Conservation (phyloP, 768 basidiomycete genomes). For the Leccinum subtestaceum region DNA sequence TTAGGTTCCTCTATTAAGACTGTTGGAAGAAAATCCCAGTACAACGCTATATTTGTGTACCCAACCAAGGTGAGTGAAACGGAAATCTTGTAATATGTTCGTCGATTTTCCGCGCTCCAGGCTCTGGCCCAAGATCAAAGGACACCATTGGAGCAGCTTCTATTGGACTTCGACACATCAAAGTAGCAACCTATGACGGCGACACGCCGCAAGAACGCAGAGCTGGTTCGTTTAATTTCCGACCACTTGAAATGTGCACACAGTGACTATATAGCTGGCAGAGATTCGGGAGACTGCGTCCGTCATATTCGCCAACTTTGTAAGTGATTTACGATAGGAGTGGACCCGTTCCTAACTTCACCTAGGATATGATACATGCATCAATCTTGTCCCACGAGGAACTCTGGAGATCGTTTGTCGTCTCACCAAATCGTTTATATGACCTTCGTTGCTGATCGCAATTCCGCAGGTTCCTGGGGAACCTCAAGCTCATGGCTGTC, state of each 20-base stretch:
- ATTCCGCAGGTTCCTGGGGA: conserved; percentile 62
- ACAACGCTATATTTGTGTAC: conserved; percentile 83
- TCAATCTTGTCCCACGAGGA: conserved; percentile 85
- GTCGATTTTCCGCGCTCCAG: conserved; percentile 33
- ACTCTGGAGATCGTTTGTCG: conserved; percentile 64
- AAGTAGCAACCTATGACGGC: conserved; percentile 81
- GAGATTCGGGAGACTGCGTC: conserved; percentile 72
- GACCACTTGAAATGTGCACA: neutral
- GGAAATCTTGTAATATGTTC: neutral
- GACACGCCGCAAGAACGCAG: conserved; percentile 76
- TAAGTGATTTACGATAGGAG: conserved; percentile 30
- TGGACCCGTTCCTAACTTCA: neutral
- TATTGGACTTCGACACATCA: conserved; percentile 61
- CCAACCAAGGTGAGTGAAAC: conserved; percentile 68
- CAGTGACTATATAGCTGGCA: conserved; percentile 22
- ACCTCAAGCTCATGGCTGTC: conserved; percentile 73
- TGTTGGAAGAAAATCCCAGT: conserved; percentile 56
- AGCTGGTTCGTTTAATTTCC: conserved; percentile 39
- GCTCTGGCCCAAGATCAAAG: conserved; percentile 90
- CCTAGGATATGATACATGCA: conserved; percentile 80
- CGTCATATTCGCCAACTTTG: conserved; percentile 88
- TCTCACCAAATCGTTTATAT: neutral
- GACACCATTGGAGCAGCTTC: conserved; percentile 61
- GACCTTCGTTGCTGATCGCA: conserved; percentile 3
- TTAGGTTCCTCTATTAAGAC: conserved; percentile 68